phyloP scores from a whole-genome alignment of 1,139 yeast species.

The Kurtzmaniella quercitrusa region DNA sequence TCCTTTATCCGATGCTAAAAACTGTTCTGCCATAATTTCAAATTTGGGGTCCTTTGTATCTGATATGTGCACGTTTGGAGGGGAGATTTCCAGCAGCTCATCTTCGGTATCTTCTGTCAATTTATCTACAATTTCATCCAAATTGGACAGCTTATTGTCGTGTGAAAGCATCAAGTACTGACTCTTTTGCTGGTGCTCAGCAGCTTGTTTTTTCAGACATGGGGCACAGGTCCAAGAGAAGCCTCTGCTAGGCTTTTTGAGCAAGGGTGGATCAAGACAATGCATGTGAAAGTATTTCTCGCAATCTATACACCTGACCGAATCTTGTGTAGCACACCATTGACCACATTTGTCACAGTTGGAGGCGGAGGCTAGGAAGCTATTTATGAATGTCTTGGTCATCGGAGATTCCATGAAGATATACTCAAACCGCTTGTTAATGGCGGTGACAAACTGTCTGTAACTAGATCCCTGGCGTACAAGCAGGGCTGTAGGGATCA shows the following conservation, averaged over 20 bases:
- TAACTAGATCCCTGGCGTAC: conserved; percentile 59
- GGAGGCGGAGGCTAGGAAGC: conserved; percentile 51
- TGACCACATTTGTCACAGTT: conserved; percentile 72
- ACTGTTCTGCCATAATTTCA: conserved; percentile 56
- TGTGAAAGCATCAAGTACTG: conserved; percentile 39
- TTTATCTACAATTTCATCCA: conserved; percentile 25
- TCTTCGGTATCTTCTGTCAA: conserved; percentile 11
- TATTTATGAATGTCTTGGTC: conserved; percentile 57
- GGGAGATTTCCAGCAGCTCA: conserved; percentile 8
- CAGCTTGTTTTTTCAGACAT: conserved; percentile 51
- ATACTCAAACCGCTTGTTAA: conserved; percentile 65
- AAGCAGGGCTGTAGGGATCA: conserved; percentile 34
- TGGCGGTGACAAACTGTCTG: conserved; percentile 52
- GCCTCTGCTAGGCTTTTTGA: conserved; percentile 79
- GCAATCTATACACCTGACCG: conserved; percentile 84
- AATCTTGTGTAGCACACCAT: conserved; percentile 77
- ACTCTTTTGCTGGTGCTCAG: conserved; percentile 22
- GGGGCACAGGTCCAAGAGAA: conserved; percentile 91
- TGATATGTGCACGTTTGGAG: conserved; percentile 7
- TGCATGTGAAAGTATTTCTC: conserved; percentile 67
- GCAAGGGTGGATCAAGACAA: conserved; percentile 82
- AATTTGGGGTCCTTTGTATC: conserved; percentile 45
- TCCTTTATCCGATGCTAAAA: conserved; percentile 40
- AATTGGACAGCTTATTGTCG: conserved; percentile 42
- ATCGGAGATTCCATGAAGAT: conserved; percentile 74